Evolutionary conservation across 805 yeast genomes (phyloP), one percentile per base, ranked within the genome.

Genomic region (Kluyveromyces lactis): DNA sequence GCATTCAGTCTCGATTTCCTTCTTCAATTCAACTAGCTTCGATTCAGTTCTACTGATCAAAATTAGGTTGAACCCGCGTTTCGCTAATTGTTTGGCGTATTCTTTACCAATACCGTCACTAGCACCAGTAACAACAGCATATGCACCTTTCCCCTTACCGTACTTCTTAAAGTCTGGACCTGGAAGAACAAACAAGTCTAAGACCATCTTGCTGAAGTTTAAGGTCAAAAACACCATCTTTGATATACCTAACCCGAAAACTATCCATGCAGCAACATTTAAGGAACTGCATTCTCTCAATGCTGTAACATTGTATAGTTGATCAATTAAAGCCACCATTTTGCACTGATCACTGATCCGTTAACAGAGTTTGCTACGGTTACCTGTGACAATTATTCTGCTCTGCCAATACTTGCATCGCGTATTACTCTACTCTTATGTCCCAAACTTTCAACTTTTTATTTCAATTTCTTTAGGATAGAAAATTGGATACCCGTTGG

Each of bases 101-200:
- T 92, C 95, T 58, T 89, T 86, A 42, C 98, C 98, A 55, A 92
- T 82, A 26, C 98, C 98, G 59, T 92, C 97, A 35, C 97, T 86
- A 3, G 97, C 94, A 42, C 98, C 98, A 5, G 98, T 92, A 13
- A 92, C 75, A 24, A 92, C 83, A n/a, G 97, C 96, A 90, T 96
- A 92, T 30, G 74, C 69, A 19, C 81, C 82, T 15, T 50, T 50
- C 37, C 64, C 62, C 19, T 90, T 81, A n/a, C 96, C 95, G 55
- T 87, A 87, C 56, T 76, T 79, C 31, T 59, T 53, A 53, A 72
- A 80, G 51, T 67, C 54, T 19, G 61, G 77, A 6, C 79, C 64
- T 24, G 90, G 86, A 26, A 81, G 66, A 18, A 85, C 43, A 53
- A 77, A 81, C 36, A 80, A 59, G 46, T 83, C 89, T 16, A 68